Conservation (phyloP, 192 early-diverging fungal genomes). For the Nowakowskiella sp. region DNA sequence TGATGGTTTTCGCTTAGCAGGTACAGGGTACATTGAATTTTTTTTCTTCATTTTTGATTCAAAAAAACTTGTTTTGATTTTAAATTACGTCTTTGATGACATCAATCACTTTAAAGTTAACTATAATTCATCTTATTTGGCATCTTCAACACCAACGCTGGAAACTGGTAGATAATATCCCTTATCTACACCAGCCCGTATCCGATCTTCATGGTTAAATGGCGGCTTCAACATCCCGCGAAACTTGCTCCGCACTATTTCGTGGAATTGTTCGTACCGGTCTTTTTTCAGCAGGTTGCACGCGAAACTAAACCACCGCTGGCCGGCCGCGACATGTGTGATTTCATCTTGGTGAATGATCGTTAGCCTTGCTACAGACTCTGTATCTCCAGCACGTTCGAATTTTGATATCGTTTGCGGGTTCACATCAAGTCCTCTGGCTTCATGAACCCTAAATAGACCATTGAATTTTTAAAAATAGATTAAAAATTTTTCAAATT, state of each 20-base stretch:
- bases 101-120: too few species aligned
- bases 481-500: too few species aligned
- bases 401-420: conserved; percentile 56
- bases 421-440: conserved; percentile 61
- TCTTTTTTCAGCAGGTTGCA: conserved; percentile 20
- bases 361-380: conserved; percentile 42
- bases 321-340: conserved; percentile 25
- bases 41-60: too few species aligned
- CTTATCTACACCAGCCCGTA: conserved; percentile 47
- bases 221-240: conserved; percentile 54
- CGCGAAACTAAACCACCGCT: conserved; percentile 51
- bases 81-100: too few species aligned
- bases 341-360: conserved; percentile 39
- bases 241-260: conserved; percentile 36
- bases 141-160: too few species aligned
- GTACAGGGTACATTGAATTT: too few species aligned
- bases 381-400: conserved; percentile 40
- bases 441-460: conserved; percentile 58
- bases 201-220: conserved; percentile 54
- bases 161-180: conserved; percentile 36
- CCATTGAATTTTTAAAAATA: too few species aligned
- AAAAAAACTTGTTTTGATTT: too few species aligned
- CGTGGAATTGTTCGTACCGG: conserved; percentile 36
- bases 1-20: too few species aligned
- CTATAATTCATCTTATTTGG: too few species aligned